Conservation (phyloP, 2,329 filamentous ascomycete species). For the Fusarium poae region DNA sequence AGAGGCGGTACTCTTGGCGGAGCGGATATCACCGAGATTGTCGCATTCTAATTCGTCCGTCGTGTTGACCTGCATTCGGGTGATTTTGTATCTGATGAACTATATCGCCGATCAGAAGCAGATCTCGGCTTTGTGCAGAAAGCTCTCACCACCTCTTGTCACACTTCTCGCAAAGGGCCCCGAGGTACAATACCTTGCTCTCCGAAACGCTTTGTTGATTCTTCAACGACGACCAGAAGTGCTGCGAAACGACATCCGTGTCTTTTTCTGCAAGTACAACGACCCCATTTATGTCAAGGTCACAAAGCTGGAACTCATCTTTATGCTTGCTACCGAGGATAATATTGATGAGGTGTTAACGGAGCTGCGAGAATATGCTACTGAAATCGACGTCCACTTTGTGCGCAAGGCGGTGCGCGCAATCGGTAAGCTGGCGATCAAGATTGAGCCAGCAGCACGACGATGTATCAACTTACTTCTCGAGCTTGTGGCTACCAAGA, state of each 20-base stretch:
- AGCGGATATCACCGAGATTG: constrained; percentile 93
- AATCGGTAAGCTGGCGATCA: constrained; percentile 98
- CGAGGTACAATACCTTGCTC: constrained; percentile 96
- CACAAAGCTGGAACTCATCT: constrained; percentile 97
- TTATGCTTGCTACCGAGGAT: constrained; percentile 95
- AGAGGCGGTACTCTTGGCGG: constrained; percentile 89
- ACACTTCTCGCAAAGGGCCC: constrained; percentile 95
- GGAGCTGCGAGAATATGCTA: constrained; percentile 95
- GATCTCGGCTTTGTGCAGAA: constrained; percentile 86
- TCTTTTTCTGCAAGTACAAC: constrained; percentile 99
- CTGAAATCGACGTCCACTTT: constrained; percentile 98
- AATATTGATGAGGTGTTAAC: constrained; percentile 97
- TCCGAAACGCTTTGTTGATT: constrained; percentile 93
- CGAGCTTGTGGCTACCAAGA: constrained; percentile 95
- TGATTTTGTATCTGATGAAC: constrained; percentile 98
- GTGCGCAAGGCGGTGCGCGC: constrained; percentile 97
- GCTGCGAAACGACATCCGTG: constrained; percentile 93
- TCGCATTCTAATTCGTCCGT: constrained; percentile 98
- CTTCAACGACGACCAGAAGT: constrained; percentile 94
- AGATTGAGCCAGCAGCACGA: constrained; percentile 93
- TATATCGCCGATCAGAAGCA: constrained; percentile 95
- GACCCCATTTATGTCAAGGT: constrained; percentile 99
- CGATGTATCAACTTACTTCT: constrained; percentile 93
- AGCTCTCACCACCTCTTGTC: constrained; percentile 93
- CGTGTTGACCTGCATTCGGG: constrained; percentile 93